Conservation (phyloP, 2,329 filamentous ascomycete species). For the Exutisphaerella laricina region DNA sequence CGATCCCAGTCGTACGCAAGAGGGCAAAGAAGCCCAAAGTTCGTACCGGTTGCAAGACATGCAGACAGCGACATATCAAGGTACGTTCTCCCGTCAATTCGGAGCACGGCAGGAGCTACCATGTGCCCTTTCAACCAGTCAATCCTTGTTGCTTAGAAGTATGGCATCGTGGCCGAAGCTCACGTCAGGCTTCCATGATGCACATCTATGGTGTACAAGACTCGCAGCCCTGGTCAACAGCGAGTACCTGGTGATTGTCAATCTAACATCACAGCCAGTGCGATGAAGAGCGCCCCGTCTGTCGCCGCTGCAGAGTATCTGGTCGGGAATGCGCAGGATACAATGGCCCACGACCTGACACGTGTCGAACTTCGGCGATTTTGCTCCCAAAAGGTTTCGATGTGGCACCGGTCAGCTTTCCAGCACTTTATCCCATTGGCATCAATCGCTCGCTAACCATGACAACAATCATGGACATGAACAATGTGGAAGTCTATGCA, state of each 20-base stretch:
- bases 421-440: conserved; percentile 8
- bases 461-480: conserved; percentile 6
- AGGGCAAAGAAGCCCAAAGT: conserved; percentile 15
- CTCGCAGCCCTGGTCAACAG: too few relatives aligned
- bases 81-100: too few relatives aligned
- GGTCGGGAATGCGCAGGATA: conserved; percentile 16
- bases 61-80: conserved; percentile 17
- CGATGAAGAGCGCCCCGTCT: conserved; percentile 14
- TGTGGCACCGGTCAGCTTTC: conserved; percentile 1
- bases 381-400: conserved; percentile 9
- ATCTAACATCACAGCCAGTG: conserved; percentile 3
- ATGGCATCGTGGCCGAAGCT: neutral
- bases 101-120: too few relatives aligned
- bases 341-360: conserved; percentile 9
- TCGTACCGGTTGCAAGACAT: conserved; percentile 16
- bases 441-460: conserved; percentile 7
- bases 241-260: neutral
- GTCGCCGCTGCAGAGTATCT: conserved; percentile 11
- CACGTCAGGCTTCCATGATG: neutral
- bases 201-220: neutral
- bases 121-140: too few relatives aligned
- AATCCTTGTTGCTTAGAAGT: too few relatives aligned
- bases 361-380: conserved; percentile 5
- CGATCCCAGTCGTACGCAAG: conserved; percentile 8
- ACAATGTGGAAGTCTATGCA: conserved; percentile 12